Conservation (phyloP, 331 rosid genomes). For the Spiraea crenata region DNA sequence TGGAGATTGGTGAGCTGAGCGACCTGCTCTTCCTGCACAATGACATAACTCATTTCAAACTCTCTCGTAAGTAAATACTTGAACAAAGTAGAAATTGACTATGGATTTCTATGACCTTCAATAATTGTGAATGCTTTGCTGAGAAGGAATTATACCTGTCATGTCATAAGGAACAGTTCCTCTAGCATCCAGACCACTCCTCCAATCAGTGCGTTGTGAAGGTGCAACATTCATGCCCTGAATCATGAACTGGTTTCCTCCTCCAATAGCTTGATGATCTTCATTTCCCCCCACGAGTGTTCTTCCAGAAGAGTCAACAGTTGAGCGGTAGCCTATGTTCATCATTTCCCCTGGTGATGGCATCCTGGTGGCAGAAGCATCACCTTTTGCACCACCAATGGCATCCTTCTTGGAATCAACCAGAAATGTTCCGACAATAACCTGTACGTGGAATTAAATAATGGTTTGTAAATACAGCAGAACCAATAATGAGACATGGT, state of each 20-base stretch:
- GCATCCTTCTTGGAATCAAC: constrained; percentile 66
- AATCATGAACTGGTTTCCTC: constrained; percentile 73
- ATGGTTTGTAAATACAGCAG: background rate
- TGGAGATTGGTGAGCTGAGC: constrained; percentile 61
- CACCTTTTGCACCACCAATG: constrained; percentile 53
- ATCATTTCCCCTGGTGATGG: constrained; percentile 60
- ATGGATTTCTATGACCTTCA: too few species aligned
- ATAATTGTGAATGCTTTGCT: background rate
- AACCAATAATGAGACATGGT: background rate
- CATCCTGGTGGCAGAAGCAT: constrained; percentile 61
- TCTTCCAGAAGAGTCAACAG: constrained; percentile 58
- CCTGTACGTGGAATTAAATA: constrained; percentile 43
- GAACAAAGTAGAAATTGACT: background rate
- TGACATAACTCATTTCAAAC: constrained; percentile 3
- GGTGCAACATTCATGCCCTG: constrained; percentile 67
- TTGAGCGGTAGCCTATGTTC: constrained; percentile 53
- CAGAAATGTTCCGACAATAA: constrained; percentile 80
- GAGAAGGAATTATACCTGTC: constrained; percentile 46
- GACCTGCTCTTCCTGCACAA: constrained; percentile 65
- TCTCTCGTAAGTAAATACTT: background rate
- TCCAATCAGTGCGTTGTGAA: constrained; percentile 70
- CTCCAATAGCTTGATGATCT: constrained; percentile 67
- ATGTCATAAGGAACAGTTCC: constrained; percentile 53
- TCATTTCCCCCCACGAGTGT: constrained; percentile 65
- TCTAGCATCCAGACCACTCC: constrained; percentile 56